Base-by-base conservation (phyloP, 2,329 filamentous ascomycete species). In the Verruconis gallopava region DNA sequence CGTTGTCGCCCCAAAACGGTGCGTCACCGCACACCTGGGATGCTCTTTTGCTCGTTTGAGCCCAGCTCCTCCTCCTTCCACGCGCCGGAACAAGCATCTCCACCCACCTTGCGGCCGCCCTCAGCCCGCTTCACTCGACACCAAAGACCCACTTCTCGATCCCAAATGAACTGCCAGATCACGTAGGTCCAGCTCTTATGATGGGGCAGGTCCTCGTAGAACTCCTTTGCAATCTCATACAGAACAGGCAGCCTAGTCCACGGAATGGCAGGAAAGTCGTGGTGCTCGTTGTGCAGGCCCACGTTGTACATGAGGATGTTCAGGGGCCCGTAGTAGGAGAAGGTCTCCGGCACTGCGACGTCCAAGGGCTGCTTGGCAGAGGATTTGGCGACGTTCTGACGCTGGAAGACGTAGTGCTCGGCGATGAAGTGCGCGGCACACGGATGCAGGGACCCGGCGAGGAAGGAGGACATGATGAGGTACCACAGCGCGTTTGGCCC, bases 341-440 rank as follows among this genome's bases (percentile, higher is more conserved):
- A 98, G 1, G 91, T 98, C 69, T 98, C 91, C 2, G 91, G 88
- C 3, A 93, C 72, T 2, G 64, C 63, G 13, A 60, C 55, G 48
- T 60, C 62, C 14, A 44, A 34, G 35, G 40, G 17, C n/a, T 18
- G 18, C 40, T 6, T 6, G 6, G 33, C 40, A n/a, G n/a, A n/a
- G n/a, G n/a, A n/a, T 18, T 19, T 34, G 11, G 22, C 19, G 4
- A 36, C 21, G 6, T 17, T 1, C 54, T 79, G 18, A 12, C 43
- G 25, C 12, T 50, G 45, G 48, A 71, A 71, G 17, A 71, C 67
- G 53, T 71, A 71, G 55, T 98, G 91, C 67, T 98, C 91, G 44
- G 91, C 88, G 62, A 98, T 98, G 69, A 98, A 98, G 66, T 98
- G 91, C 35, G 85, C 91, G 0, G 91, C 91, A 45, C 89, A 85